phyloP scores from a whole-genome alignment of 164 flowering plant genomes.

The Stephania cephalantha region DNA sequence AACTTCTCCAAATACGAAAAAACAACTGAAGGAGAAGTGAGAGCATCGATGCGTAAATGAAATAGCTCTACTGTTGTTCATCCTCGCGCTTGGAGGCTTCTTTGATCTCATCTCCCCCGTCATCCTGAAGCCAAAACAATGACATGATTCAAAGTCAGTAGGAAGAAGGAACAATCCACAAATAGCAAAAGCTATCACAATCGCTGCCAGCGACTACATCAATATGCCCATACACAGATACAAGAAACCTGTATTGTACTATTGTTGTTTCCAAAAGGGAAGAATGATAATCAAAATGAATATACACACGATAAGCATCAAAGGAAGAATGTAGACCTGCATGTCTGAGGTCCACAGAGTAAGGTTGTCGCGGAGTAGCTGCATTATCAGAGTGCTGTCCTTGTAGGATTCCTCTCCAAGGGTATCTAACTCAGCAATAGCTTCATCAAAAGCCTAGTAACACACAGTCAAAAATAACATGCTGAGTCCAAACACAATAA shows the following conservation, averaged over 20 bases:
- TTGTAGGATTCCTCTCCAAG: slow-evolving; percentile 86
- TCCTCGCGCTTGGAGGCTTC: slow-evolving; percentile 65
- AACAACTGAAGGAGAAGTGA: slow-evolving; percentile 32
- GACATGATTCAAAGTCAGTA: background rate
- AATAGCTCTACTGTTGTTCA: slow-evolving; percentile 28
- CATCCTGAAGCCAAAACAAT: slow-evolving; percentile 39
- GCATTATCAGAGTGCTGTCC: slow-evolving; percentile 87
- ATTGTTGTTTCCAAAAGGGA: background rate
- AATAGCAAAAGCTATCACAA: too few species aligned
- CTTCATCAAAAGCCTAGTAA: slow-evolving; percentile 73
- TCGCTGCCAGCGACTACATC: too few species aligned
- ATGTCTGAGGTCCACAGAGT: slow-evolving; percentile 86
- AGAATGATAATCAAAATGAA: background rate
- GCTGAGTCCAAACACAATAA: background rate
- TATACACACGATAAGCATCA: too few species aligned
- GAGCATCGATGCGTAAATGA: slow-evolving; percentile 5
- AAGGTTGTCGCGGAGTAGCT: slow-evolving; percentile 85
- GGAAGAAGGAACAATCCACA: too few species aligned
- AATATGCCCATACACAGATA: too few species aligned
- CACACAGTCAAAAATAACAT: background rate
- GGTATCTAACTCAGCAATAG: slow-evolving; percentile 80
- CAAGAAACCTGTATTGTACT: too few species aligned
- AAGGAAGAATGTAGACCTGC: slow-evolving; percentile 44
- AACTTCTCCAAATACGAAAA: slow-evolving; percentile 30
- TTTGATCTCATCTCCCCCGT: slow-evolving; percentile 74